Base-by-base conservation (phyloP, 129 eudicot genomes). In the Daucus carota region DNA sequence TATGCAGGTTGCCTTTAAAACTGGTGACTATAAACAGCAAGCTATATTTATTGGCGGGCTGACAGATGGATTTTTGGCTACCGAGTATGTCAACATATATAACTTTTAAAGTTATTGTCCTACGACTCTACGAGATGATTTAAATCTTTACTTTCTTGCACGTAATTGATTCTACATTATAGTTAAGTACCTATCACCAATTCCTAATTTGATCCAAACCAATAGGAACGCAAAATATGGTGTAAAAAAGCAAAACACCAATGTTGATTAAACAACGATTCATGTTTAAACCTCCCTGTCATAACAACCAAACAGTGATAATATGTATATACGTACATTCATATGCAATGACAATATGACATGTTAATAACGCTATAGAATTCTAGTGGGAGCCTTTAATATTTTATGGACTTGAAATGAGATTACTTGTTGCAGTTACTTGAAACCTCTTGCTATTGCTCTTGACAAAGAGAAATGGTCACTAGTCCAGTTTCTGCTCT, bases 391-490 rank as follows among this genome's bases (percentile, higher is more conserved):
- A 62, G 29, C 38, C 44, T 34, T 3, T 36, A 48, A 24, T 34
- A 17, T 75, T 1, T 4, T 5, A 12, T 41, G 70, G 41, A 54
- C 70, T 75, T 75, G 38, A 59, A 74, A 74, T 43, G 13, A 62
- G 31, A 26, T 62, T 74, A 10, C 6, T 41, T 38, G 71, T 79
- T 71, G 36, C 89, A 91, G 97, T 31, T 94, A 94, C 84, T 81
- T 94, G 88, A 92, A 91, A 82, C 98, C 98, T 65, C 82, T 94
- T 67, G 98, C 97, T 69, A 78, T 82, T 86, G 98, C 98, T 48
- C 87, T 94, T 84, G 98, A 94, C 75, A 89, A 89, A 69, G 98
- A 94, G 83, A 92, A 85, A 50, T 94, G 98, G 96, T 91, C 98
- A 26, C 79, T 91, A 34, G 98, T 91, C 77, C 98, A 94, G 78